These are phyloP conservation scores for Haberlea rhodopensis DNA, from an alignment of 257 asterid species.

Conservation along the genomic window DNA sequence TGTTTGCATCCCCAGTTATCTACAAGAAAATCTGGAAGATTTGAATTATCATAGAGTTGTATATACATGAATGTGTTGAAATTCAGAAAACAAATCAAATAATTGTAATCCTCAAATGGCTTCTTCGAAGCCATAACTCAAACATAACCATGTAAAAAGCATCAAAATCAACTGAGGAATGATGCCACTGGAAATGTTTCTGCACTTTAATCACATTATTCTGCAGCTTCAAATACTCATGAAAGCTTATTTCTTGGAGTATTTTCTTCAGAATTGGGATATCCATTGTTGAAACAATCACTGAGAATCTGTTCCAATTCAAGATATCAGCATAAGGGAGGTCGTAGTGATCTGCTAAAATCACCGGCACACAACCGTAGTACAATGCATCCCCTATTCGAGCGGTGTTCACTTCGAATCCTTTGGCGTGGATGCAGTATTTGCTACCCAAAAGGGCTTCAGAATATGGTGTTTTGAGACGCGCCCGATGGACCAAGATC, in stretches of 20 bases:
- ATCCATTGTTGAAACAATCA: slow-evolving; percentile 50
- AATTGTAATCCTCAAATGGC: slow-evolving; percentile 35
- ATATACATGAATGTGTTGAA: background rate
- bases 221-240: slow-evolving; percentile 53
- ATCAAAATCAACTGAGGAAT: slow-evolving; percentile 51
- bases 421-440: slow-evolving; percentile 89
- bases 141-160: slow-evolving; percentile 80
- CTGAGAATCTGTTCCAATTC: slow-evolving; percentile 67
- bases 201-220: slow-evolving; percentile 61
- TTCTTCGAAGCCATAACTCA: slow-evolving; percentile 82
- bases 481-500: slow-evolving; percentile 52
- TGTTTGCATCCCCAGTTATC: too few relatives aligned
- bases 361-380: slow-evolving; percentile 86
- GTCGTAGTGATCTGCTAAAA: slow-evolving; percentile 79
- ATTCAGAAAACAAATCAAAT: background rate
- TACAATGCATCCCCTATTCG: slow-evolving; percentile 74
- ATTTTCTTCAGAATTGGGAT: slow-evolving; percentile 59
- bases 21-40: too few relatives aligned
- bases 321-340: slow-evolving; percentile 73
- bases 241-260: slow-evolving; percentile 28
- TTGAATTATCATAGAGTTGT: background rate
- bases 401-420: slow-evolving; percentile 91
- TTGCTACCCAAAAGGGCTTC: slow-evolving; percentile 74
- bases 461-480: slow-evolving; percentile 74
- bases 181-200: slow-evolving; percentile 72